Evolutionary conservation across 495 filamentous ascomycete genomes (phyloP).

Genomic region (Elaphomyces granulatus): DNA sequence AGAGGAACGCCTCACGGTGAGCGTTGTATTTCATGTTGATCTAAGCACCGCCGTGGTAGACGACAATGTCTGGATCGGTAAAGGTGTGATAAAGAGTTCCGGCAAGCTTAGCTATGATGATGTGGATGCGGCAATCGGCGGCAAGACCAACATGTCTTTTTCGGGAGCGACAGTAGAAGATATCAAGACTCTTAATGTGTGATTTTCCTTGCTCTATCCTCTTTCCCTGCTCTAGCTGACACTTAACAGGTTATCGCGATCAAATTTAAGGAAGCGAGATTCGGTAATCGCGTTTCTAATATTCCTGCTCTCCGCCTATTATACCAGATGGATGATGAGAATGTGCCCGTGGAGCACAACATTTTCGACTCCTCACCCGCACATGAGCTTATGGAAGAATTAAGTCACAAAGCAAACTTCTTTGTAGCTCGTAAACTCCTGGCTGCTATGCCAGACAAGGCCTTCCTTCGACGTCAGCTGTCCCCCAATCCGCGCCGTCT

Average conservation of each 20-base stretch:
- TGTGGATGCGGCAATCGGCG: conserved; percentile 63
- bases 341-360: conserved; percentile 89
- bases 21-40: conserved; percentile 81
- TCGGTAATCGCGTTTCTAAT: conserved; percentile 59
- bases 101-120: conserved; percentile 73
- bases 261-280: conserved; percentile 77
- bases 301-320: conserved; percentile 78
- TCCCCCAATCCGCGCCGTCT: conserved; percentile 77
- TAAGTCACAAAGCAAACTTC: conserved; percentile 78
- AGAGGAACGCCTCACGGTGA: conserved; percentile 80
- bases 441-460: conserved; percentile 73
- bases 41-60: conserved; percentile 58
- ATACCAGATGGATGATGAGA: conserved; percentile 95
- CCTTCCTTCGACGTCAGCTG: conserved; percentile 74
- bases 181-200: conserved; percentile 62
- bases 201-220: conserved; percentile 10
- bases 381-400: conserved; percentile 88
- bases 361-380: conserved; percentile 83
- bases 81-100: conserved; percentile 79
- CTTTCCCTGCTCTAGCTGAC: conserved; percentile 17
- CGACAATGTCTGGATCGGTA: conserved; percentile 85
- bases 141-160: conserved; percentile 41
- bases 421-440: conserved; percentile 77
- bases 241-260: conserved; percentile 48
- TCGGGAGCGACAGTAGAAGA: conserved; percentile 49